Conservation (phyloP, 1,284 basidiomycete genomes). For the Malassezia brasiliensis region DNA sequence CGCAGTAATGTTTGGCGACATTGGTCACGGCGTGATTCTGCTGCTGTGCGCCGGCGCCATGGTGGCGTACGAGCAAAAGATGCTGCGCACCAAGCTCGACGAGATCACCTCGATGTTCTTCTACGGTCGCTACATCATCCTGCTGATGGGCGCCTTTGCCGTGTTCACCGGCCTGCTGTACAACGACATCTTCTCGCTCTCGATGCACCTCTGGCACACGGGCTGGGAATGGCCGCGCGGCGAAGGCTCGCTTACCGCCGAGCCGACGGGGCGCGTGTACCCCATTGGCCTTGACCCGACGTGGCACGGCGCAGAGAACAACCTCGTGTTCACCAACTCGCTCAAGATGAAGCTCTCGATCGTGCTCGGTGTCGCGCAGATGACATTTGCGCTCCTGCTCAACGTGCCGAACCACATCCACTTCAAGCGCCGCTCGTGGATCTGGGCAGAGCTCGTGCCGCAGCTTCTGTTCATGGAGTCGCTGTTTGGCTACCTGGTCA, state of each 20-base stretch:
- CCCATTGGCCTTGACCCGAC: slow-evolving; percentile 87
- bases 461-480: slow-evolving; percentile 95
- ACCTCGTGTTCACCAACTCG: slow-evolving; percentile 88
- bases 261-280: slow-evolving; percentile 60
- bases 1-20: slow-evolving; percentile 99
- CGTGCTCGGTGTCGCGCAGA: slow-evolving; percentile 91
- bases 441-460: slow-evolving; percentile 89
- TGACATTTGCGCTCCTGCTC: slow-evolving; percentile 93
- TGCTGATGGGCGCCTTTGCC: slow-evolving; percentile 92
- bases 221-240: slow-evolving; percentile 71
- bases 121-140: slow-evolving; percentile 94
- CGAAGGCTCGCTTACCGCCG: slow-evolving; percentile 32
- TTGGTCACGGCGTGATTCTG: slow-evolving; percentile 86
- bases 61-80: slow-evolving; percentile 73
- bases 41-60: slow-evolving; percentile 67
- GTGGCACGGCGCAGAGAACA: slow-evolving; percentile 91
- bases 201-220: slow-evolving; percentile 75
- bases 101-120: slow-evolving; percentile 89
- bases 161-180: slow-evolving; percentile 90
- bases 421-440: slow-evolving; percentile 74
- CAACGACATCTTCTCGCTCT: slow-evolving; percentile 97
- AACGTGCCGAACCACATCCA: slow-evolving; percentile 90
- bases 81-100: slow-evolving; percentile 65
- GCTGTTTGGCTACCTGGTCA: slow-evolving; percentile 90
- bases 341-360: slow-evolving; percentile 99